Evolutionary conservation across 2,329 filamentous ascomycete species (phyloP), one percentile per base, ranked within the genome.

Genomic region (Penicillium sp.): DNA sequence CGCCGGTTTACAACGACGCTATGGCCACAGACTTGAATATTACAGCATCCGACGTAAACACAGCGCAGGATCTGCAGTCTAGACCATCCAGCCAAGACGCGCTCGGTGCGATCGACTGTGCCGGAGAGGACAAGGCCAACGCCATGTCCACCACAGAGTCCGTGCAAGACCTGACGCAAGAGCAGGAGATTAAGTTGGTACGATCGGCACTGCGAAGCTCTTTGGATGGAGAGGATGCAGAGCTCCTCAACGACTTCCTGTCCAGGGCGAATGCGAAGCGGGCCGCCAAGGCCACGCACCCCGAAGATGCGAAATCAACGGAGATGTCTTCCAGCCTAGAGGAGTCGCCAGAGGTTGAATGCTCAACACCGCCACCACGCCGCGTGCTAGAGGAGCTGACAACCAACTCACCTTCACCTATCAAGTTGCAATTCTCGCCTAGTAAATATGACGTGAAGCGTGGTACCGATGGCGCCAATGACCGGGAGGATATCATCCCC

Each of bases 231-330:
- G 73, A 76, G 13, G 74, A 77, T 63, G 70, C 72, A 9, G 72
- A 68, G 39, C 55, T 77, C n/a, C 65, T 77, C 46, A 74, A 70
- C 51, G 68, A 73, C 50, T 76, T 77, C 60, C 57, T 77, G 27
- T 74, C 71, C n/a, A 73, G 71, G 51, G 75, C 75, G 11, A 69
- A 73, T 59, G 74, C 74, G 19, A 77, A 76, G 57, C 71, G 75
- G 31, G 73, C 68, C 16, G 75, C 74, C 44, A 74, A 74, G 60
- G 68, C 67, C 5, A 63, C 66, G 21, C 61, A 60, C 15, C 50
- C 62, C 5, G 63, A 67, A 36, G 64, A 64, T 23, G 50, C 33
- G 2, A 66, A 66, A n/a, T 50, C 29, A 52, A 45, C 57, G 27
- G 57, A 65, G 27, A 55, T 52, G 10, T 53, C 50, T 13, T 57